Conservation (phyloP, 129 eudicot species). For the Escallonia rubra region DNA sequence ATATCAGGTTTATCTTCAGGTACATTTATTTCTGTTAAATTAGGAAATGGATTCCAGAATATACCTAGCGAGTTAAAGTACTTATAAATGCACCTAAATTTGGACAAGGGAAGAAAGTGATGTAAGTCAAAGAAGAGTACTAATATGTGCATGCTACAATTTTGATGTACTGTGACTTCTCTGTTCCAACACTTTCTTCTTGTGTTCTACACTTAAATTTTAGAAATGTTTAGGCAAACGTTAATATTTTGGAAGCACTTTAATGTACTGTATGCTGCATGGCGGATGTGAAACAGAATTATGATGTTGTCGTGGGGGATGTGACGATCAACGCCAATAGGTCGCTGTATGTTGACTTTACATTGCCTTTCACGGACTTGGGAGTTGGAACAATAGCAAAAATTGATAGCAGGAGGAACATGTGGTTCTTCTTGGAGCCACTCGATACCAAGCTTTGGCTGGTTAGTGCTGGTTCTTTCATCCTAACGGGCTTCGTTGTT, state of each 20-base stretch:
- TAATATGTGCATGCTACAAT: not conserved
- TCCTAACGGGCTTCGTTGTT: constrained; percentile 25
- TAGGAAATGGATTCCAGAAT: too few relatives aligned
- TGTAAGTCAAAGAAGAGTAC: not conserved
- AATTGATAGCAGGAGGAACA: constrained; percentile 13
- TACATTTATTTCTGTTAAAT: constrained; percentile 8
- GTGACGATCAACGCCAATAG: constrained; percentile 34
- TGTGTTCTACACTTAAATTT: not conserved
- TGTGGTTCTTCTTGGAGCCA: constrained; percentile 47
- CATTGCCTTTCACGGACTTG: constrained; percentile 28
- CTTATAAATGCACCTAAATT: too few relatives aligned
- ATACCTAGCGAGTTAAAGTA: too few relatives aligned
- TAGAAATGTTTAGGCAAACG: too few relatives aligned
- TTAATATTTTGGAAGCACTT: too few relatives aligned
- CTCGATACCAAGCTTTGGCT: constrained; percentile 33
- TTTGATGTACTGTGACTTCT: not conserved
- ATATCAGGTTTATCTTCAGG: constrained; percentile 37
- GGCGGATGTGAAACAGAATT: constrained; percentile 12
- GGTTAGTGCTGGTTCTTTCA: constrained; percentile 11
- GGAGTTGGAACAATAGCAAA: constrained; percentile 34
- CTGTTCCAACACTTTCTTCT: not conserved
- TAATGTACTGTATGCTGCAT: not conserved
- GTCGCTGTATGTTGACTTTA: constrained; percentile 35
- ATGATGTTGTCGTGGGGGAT: constrained; percentile 40
- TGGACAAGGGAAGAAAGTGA: too few relatives aligned